Percentiles rank a stretch among this genome's conserved stretches.
Conservation (phyloP, 441 rosid species). For the Populus hybrid region DNA sequence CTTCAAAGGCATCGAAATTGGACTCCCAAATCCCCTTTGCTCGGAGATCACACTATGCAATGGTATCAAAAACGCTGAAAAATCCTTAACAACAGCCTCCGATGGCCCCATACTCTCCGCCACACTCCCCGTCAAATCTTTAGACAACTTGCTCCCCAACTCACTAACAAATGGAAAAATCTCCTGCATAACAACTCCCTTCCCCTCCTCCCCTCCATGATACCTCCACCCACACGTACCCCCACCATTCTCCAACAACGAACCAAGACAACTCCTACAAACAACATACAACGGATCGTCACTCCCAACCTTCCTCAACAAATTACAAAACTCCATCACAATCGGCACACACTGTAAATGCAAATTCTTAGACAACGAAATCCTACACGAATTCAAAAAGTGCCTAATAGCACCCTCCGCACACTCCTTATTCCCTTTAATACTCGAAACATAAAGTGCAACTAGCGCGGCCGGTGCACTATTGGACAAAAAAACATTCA, state of each 20-base stretch:
- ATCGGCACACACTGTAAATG: constrained; percentile 51
- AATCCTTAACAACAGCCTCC: constrained; percentile 47
- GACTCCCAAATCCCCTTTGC: too few relatives aligned
- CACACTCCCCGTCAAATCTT: constrained; percentile 36
- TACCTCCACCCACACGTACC: constrained; percentile 21
- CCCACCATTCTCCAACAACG: constrained; percentile 50
- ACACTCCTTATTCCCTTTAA: constrained; percentile 43
- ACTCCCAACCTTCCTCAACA: constrained; percentile 51
- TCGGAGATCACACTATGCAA: too few relatives aligned
- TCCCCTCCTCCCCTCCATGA: constrained; percentile 24
- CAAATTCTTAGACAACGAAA: constrained; percentile 36
- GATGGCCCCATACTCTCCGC: constrained; percentile 30
- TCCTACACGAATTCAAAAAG: constrained; percentile 43
- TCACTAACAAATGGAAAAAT: constrained; percentile 74
- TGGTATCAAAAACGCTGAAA: constrained; percentile 54
- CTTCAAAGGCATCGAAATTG: too few relatives aligned
- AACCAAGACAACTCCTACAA: constrained; percentile 63
- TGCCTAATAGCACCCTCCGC: constrained; percentile 55
- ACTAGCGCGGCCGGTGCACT: constrained; percentile 69
- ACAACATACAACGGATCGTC: constrained; percentile 51
- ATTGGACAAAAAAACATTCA: too few relatives aligned
- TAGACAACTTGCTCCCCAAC: constrained; percentile 49
- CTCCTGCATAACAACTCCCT: constrained; percentile 40
- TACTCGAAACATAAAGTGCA: constrained; percentile 60
- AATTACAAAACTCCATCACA: constrained; percentile 74